phyloP scores from a whole-genome alignment of 768 basidiomycete genomes.

The Hericium rajendrae region DNA sequence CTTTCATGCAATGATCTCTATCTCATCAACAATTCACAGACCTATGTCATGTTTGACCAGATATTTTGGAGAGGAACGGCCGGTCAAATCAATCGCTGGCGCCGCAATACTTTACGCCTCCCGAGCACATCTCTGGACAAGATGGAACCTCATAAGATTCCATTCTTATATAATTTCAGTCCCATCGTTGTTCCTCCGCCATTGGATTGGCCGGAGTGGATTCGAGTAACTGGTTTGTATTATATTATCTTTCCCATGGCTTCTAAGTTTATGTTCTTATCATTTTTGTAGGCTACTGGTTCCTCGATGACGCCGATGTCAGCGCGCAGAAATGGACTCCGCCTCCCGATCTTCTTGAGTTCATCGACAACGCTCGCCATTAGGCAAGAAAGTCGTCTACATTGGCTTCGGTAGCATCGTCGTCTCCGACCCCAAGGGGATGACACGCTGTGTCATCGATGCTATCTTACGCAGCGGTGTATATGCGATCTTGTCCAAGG shows the following conservation, averaged over 20 bases:
- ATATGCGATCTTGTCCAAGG: conserved; percentile 89
- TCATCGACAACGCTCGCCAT: conserved; percentile 70
- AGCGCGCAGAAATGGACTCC: conserved; percentile 85
- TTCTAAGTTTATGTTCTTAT: neutral
- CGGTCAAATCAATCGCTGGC: conserved; percentile 92
- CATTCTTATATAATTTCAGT: conserved; percentile 97
- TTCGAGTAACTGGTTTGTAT: conserved; percentile 71
- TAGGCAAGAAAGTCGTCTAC: conserved; percentile 87
- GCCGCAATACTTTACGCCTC: conserved; percentile 66
- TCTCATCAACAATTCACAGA: conserved; percentile 29
- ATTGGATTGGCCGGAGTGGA: conserved; percentile 99
- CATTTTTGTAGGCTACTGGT: conserved; percentile 76
- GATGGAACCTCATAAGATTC: conserved; percentile 96
- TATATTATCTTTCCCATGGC: neutral
- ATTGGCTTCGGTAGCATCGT: conserved; percentile 98
- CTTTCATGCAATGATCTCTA: neutral
- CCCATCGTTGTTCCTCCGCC: conserved; percentile 86
- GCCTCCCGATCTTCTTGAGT: conserved; percentile 67
- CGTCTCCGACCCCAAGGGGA: conserved; percentile 85
- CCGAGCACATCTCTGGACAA: conserved; percentile 82
- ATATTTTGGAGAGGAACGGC: conserved; percentile 95
- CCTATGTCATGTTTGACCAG: conserved; percentile 96
- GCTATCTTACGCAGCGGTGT: conserved; percentile 84
- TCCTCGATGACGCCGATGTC: conserved; percentile 87
- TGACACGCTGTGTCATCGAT: conserved; percentile 88